Evolutionary conservation across 2,329 filamentous ascomycete genomes (phyloP).

Genomic region (Pseudopithomyces chartarum): DNA sequence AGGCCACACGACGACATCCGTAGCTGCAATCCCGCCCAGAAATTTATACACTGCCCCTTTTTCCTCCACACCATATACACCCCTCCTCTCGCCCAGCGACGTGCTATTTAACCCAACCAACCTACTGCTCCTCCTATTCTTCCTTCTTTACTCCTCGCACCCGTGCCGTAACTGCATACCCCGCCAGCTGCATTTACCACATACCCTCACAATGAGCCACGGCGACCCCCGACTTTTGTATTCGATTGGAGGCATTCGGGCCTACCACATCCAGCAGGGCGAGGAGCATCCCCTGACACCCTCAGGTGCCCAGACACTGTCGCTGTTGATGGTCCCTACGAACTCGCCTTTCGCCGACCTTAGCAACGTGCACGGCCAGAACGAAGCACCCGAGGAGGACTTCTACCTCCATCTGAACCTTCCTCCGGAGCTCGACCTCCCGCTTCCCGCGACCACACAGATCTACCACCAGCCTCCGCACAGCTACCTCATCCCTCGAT

Average conservation of each 20-base stretch:
- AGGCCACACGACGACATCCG: constrained; percentile 8
- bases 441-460: constrained; percentile 91
- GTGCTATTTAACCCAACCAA: constrained; percentile 9
- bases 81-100: not conserved
- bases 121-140: not conserved
- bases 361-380: constrained; percentile 61
- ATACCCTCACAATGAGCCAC: constrained; percentile 53
- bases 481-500: constrained; percentile 93
- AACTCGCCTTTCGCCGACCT: constrained; percentile 69
- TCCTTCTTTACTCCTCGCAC: not conserved
- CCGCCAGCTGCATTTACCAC: constrained; percentile 8
- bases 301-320: constrained; percentile 86
- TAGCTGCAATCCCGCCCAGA: constrained; percentile 8
- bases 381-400: constrained; percentile 68
- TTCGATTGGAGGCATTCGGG: constrained; percentile 79
- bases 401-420: constrained; percentile 97
- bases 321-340: constrained; percentile 93
- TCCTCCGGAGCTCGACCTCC: constrained; percentile 90
- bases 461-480: constrained; percentile 94
- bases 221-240: constrained; percentile 62
- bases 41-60: constrained; percentile 5
- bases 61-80: not conserved
- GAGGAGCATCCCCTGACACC: constrained; percentile 81
- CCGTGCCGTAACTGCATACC: constrained; percentile 1
- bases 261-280: constrained; percentile 89